A percentile compares a stretch with the other conserved stretches of the same genome.
Conservation (phyloP, 768 basidiomycete genomes). For the Naganishia vishniacii region DNA sequence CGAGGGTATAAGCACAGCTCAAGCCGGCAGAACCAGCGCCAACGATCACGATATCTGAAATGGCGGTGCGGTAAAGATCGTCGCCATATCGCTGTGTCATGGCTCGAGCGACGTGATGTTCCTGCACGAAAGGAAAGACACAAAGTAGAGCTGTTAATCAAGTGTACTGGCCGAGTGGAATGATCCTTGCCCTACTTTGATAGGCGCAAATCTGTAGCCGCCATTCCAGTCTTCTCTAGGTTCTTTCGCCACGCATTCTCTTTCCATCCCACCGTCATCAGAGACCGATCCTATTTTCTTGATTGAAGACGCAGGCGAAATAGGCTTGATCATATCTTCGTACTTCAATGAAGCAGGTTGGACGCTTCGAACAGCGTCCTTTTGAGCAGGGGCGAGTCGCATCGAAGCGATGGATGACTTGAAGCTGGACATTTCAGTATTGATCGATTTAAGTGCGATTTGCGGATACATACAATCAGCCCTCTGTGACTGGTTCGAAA, state of each 20-base stretch:
- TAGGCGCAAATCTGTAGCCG: conserved; percentile 9
- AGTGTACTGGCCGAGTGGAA: background rate
- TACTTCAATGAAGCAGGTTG: conserved; percentile 1
- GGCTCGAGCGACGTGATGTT: conserved; percentile 17
- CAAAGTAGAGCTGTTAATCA: background rate
- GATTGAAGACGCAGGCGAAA: conserved; percentile 10
- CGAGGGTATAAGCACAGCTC: conserved; percentile 69
- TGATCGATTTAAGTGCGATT: no score
- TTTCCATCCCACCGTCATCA: background rate
- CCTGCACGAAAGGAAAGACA: background rate
- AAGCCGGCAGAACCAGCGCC: conserved; percentile 65
- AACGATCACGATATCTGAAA: conserved; percentile 72
- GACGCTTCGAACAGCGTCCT: background rate
- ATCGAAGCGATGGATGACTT: conserved; percentile 11
- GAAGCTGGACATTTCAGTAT: conserved; percentile 1
- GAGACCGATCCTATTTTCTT: background rate
- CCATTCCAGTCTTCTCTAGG: conserved; percentile 3
- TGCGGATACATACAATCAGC: no score
- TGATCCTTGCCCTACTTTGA: conserved; percentile 5
- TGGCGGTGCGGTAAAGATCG: conserved; percentile 64
- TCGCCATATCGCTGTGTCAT: conserved; percentile 19
- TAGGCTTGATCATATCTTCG: background rate
- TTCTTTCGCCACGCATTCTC: background rate
- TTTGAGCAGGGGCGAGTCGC: background rate
- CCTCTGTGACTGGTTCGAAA: no score